phyloP scores from a whole-genome alignment of 1,139 yeast genomes.

The Yamadazyma oceani region DNA sequence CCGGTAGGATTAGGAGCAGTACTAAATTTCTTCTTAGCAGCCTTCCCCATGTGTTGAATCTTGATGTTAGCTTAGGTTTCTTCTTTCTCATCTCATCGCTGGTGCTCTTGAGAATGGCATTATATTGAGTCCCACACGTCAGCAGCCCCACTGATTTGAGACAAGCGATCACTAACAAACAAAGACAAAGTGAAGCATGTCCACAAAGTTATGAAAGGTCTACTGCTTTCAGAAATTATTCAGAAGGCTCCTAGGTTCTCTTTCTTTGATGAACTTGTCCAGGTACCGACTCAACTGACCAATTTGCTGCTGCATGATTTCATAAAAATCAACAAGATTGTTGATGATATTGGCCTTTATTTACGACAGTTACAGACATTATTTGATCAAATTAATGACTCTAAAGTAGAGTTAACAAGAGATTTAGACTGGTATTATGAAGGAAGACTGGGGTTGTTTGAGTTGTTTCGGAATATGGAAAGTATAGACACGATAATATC shows the following conservation, averaged over 20 bases:
- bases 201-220: background rate
- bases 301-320: conserved; percentile 32
- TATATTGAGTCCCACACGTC: too few species aligned
- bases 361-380: conserved; percentile 21
- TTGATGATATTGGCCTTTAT: conserved; percentile 33
- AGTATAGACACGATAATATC: conserved; percentile 49
- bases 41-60: conserved; percentile 67
- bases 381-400: conserved; percentile 16
- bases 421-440: conserved; percentile 49
- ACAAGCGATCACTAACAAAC: too few species aligned
- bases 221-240: conserved; percentile 14
- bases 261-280: conserved; percentile 33
- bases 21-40: conserved; percentile 52
- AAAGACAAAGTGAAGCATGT: too few species aligned
- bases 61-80: too few species aligned
- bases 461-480: conserved; percentile 37
- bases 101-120: too few species aligned
- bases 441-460: conserved; percentile 44
- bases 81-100: too few species aligned
- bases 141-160: too few species aligned
- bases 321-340: conserved; percentile 28
- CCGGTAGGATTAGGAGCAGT: conserved; percentile 44
- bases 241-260: conserved; percentile 27
- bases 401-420: conserved; percentile 8
- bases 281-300: conserved; percentile 20